Percentiles rank a stretch among this genome's conserved stretches.
These are phyloP conservation scores for Sherardia arvensis DNA, from an alignment of 257 asterid genomes.

Conservation along the genomic window DNA sequence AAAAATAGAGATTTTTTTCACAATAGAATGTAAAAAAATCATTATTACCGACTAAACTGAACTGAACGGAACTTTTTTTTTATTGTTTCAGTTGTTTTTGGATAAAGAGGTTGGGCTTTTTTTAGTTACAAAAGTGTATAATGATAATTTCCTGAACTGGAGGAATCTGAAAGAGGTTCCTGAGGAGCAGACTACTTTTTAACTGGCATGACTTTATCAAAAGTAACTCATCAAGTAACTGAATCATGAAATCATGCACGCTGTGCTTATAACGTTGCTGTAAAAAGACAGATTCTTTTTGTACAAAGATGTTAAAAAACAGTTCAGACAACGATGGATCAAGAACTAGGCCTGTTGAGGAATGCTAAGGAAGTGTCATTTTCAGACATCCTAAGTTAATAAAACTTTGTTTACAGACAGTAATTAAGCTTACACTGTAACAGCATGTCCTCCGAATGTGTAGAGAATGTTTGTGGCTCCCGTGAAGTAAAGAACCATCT, in stretches of 20 bases:
- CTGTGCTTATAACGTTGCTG: not conserved
- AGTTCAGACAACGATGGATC: slow-evolving; percentile 12
- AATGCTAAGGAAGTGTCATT: slow-evolving; percentile 24
- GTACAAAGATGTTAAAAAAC: not conserved
- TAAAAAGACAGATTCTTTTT: not conserved
- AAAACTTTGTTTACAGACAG: not conserved
- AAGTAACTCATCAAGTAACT: not conserved
- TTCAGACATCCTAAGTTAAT: slow-evolving; percentile 15
- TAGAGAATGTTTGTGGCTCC: slow-evolving; percentile 93
- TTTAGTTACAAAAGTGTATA: not conserved
- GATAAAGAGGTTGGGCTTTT: slow-evolving; percentile 2
- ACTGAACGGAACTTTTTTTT: not conserved
- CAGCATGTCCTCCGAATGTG: slow-evolving; percentile 97
- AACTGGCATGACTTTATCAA: slow-evolving; percentile 7
- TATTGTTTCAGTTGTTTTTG: not conserved
- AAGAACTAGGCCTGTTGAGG: slow-evolving; percentile 14
- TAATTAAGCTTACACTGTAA: slow-evolving; percentile 65
- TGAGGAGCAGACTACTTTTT: slow-evolving; percentile 12
- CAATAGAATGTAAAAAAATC: too few species aligned
- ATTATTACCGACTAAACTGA: not conserved
- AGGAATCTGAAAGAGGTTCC: not conserved
- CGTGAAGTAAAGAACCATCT: slow-evolving; percentile 76
- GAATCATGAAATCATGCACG: slow-evolving; percentile 4
- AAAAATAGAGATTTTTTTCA: too few species aligned
- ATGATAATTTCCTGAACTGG: not conserved